Conservation (phyloP, 2,329 filamentous ascomycete genomes). For the Aspergillus sp. region DNA sequence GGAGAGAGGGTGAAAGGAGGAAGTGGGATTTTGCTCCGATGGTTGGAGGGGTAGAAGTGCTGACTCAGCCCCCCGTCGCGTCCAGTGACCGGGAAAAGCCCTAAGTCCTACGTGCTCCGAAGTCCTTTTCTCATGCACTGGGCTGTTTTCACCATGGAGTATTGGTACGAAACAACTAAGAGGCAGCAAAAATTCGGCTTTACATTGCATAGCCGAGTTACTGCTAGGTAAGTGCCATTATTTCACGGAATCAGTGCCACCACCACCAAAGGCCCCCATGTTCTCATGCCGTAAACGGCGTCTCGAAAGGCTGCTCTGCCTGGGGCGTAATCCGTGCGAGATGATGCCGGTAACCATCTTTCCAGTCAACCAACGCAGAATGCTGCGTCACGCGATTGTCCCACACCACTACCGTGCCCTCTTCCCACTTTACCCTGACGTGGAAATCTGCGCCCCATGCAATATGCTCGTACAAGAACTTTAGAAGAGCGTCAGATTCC, state of each 20-base stretch:
- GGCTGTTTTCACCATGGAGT: no score
- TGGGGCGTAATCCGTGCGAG: constrained; percentile 74
- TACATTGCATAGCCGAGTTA: no score
- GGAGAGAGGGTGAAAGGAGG: constrained; percentile 3
- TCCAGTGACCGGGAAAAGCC: not conserved
- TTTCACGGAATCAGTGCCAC: no score
- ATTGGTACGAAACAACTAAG: no score
- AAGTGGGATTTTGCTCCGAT: constrained; percentile 1
- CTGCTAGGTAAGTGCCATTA: no score
- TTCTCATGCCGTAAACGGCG: no score
- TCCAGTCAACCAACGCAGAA: constrained; percentile 73
- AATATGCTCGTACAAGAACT: constrained; percentile 69
- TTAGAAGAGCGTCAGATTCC: constrained; percentile 67
- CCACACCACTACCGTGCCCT: constrained; percentile 76
- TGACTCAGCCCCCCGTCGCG: not conserved
- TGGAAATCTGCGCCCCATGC: constrained; percentile 65
- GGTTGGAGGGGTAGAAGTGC: constrained; percentile 5
- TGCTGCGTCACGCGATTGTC: constrained; percentile 75
- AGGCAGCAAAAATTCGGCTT: no score
- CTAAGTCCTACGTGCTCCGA: no score
- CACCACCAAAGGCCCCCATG: no score
- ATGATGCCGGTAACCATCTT: constrained; percentile 66
- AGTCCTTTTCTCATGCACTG: no score
- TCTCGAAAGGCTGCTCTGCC: constrained; percentile 69
- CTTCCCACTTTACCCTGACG: constrained; percentile 64